Conservation (phyloP, 1,284 basidiomycete species). For the Lentinula novae-zelandiae region DNA sequence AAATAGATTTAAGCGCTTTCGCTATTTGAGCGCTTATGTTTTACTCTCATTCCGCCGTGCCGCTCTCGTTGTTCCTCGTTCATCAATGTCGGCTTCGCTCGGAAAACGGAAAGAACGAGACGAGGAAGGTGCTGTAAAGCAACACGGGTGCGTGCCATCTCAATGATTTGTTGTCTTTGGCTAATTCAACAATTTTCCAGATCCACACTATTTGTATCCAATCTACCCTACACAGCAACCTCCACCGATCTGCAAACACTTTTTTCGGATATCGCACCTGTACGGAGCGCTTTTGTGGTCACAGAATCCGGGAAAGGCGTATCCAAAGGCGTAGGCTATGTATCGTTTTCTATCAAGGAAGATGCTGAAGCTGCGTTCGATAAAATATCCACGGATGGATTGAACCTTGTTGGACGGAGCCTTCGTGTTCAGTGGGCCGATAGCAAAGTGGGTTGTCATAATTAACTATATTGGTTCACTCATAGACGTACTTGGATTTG, state of each 20-base stretch:
- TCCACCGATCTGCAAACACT: conserved; percentile 88
- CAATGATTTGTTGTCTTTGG: not conserved
- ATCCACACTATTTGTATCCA: conserved; percentile 77
- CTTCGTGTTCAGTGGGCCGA: conserved; percentile 82
- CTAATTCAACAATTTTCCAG: conserved; percentile 26
- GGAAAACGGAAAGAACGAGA: conserved; percentile 55
- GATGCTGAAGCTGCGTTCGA: conserved; percentile 82
- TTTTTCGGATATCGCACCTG: conserved; percentile 94
- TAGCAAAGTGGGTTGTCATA: conserved; percentile 53
- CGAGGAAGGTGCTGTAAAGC: conserved; percentile 30
- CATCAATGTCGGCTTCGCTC: conserved; percentile 27
- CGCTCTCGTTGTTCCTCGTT: too few relatives aligned
- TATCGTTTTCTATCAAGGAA: conserved; percentile 86
- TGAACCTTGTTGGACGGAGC: conserved; percentile 60
- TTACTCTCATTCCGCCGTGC: not conserved
- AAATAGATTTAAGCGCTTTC: too few relatives aligned
- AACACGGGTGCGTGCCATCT: conserved; percentile 32
- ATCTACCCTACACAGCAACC: conserved; percentile 87
- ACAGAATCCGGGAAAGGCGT: conserved; percentile 74
- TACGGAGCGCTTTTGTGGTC: conserved; percentile 93
- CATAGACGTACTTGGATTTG: not conserved
- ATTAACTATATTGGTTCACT: not conserved
- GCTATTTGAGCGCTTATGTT: not conserved
- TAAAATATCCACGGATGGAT: conserved; percentile 51
- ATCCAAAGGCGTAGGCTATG: conserved; percentile 98